A percentile compares a stretch with the other conserved stretches of the same genome.
phyloP scores from a whole-genome alignment of 768 basidiomycete species.

The Leccinum pellstonianum region DNA sequence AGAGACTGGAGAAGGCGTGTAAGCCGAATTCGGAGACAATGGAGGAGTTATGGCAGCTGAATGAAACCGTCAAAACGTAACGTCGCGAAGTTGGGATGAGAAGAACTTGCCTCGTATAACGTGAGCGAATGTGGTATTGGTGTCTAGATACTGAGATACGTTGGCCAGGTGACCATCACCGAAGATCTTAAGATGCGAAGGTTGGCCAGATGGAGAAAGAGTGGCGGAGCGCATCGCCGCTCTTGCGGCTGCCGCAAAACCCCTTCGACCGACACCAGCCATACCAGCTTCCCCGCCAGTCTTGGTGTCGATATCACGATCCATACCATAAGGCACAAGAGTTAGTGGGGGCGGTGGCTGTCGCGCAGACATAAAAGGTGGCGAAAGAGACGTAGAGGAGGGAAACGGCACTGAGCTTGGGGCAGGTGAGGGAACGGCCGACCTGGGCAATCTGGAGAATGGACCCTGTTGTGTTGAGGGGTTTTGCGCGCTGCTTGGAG shows the following conservation, averaged over 20 bases:
- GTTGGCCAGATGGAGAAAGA: conserved; percentile 14
- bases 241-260: conserved; percentile 72
- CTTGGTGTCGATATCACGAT: conserved; percentile 61
- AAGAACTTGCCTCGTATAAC: conserved; percentile 33
- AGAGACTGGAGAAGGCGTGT: conserved; percentile 35
- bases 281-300: conserved; percentile 77
- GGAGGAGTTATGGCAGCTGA: conserved; percentile 33
- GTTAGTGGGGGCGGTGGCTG: conserved; percentile 20
- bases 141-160: conserved; percentile 47
- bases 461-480: conserved; percentile 5
- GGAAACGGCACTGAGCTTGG: conserved; percentile 18
- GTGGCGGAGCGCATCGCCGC: conserved; percentile 49
- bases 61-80: conserved; percentile 12
- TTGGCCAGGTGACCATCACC: conserved; percentile 31
- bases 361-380: conserved; percentile 13
- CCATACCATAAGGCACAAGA: conserved; percentile 3
- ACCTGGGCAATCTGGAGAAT: conserved; percentile 10
- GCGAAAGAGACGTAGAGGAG: conserved; percentile 5
- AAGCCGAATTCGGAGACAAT: conserved; percentile 34
- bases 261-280: conserved; percentile 88
- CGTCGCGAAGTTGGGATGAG: background rate
- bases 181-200: background rate
- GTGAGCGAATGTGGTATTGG: conserved; percentile 34
- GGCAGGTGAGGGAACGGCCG: conserved; percentile 11
- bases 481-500: conserved; percentile 15